A percentile compares a stretch with the other conserved stretches of the same genome.
Conservation (phyloP, 1,284 basidiomycete genomes). For the Cryptococcus wingfieldii region DNA sequence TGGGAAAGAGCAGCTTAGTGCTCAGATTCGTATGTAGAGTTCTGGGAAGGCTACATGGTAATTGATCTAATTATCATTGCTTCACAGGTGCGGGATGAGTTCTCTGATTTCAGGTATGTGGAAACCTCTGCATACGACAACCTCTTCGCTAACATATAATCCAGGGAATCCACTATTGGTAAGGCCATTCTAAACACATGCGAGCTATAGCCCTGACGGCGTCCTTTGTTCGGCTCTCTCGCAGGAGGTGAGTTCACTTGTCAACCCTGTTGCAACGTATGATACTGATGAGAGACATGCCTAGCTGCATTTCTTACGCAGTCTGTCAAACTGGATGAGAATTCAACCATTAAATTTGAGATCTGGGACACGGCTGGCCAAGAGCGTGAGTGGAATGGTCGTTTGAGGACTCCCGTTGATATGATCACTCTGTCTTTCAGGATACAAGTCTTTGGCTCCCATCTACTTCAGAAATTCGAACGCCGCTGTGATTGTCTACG, state of each 20-base stretch:
- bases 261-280: not conserved
- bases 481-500: constrained; percentile 96
- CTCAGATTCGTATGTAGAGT: constrained; percentile 75
- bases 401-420: not conserved
- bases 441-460: constrained; percentile 59
- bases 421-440: constrained; percentile 9
- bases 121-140: not conserved
- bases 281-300: not conserved
- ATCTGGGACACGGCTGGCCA: constrained; percentile 70
- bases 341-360: constrained; percentile 92
- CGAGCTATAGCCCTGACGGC: not conserved
- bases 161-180: constrained; percentile 49
- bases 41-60: not conserved
- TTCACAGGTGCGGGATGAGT: constrained; percentile 69
- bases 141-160: not conserved
- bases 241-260: constrained; percentile 21
- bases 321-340: constrained; percentile 83
- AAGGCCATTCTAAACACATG: constrained; percentile 2
- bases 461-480: constrained; percentile 99
- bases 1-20: constrained; percentile 94
- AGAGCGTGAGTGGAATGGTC: constrained; percentile 33
- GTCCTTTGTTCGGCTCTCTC: constrained; percentile 13
- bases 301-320: constrained; percentile 93
- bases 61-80: not conserved
- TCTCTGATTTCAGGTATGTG: constrained; percentile 87